A percentile compares a stretch with the other conserved stretches of the same genome.
Evolutionary conservation across 805 yeast species (phyloP).

Genomic region (Yamadazyma ubonensis): DNA sequence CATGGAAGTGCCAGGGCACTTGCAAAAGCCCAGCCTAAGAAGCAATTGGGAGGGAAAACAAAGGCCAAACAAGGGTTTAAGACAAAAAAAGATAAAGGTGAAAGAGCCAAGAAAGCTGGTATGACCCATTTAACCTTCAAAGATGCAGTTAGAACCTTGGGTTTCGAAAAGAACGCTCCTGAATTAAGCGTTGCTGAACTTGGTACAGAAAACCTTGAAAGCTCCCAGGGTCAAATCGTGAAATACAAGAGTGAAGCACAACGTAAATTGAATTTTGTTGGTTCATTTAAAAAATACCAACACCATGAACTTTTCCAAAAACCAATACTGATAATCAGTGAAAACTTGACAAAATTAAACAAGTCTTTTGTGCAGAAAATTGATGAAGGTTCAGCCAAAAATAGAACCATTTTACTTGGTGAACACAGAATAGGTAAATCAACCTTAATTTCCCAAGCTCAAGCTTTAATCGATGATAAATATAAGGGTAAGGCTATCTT

Average conservation of each 20-base stretch:
- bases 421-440: slow-evolving; percentile 80
- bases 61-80: slow-evolving; percentile 24
- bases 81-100: slow-evolving; percentile 12
- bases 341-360: slow-evolving; percentile 43
- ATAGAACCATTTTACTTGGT: slow-evolving; percentile 61
- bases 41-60: slow-evolving; percentile 24
- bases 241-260: slow-evolving; percentile 43
- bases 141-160: slow-evolving; percentile 36
- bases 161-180: slow-evolving; percentile 33
- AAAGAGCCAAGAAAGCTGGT: slow-evolving; percentile 30
- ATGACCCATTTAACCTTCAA: slow-evolving; percentile 40
- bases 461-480: slow-evolving; percentile 48
- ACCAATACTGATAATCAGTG: slow-evolving; percentile 60
- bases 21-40: slow-evolving; percentile 18
- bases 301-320: slow-evolving; percentile 60
- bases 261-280: slow-evolving; percentile 49
- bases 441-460: slow-evolving; percentile 65
- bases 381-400: slow-evolving; percentile 28
- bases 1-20: slow-evolving; percentile 13
- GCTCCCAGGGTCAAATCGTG: slow-evolving; percentile 17
- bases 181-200: slow-evolving; percentile 18
- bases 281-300: slow-evolving; percentile 68
- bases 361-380: slow-evolving; percentile 32
- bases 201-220: slow-evolving; percentile 8
- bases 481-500: slow-evolving; percentile 42